These are phyloP conservation scores for Serendipita indica DNA, from an alignment of 768 basidiomycete genomes.

Conservation along the genomic window DNA sequence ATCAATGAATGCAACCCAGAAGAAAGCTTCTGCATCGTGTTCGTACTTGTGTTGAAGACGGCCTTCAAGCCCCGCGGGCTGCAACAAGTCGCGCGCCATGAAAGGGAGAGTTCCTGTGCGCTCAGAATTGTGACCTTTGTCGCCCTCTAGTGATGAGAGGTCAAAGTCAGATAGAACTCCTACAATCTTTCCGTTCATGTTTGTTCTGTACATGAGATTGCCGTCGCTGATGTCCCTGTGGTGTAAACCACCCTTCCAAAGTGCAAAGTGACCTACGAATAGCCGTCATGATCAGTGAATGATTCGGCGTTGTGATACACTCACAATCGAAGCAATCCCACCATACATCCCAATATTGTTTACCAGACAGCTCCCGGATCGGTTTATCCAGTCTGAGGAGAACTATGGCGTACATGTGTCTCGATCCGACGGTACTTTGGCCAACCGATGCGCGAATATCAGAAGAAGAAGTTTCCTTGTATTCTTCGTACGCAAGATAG, in stretches of 20 bases:
- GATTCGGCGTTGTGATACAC: not conserved
- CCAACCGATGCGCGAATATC: not conserved
- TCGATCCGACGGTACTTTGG: not conserved
- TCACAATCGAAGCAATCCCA: not conserved
- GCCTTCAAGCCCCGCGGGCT: conserved; percentile 12
- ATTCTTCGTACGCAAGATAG: not conserved
- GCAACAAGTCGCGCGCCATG: conserved; percentile 23
- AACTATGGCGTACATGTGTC: not conserved
- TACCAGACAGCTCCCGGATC: not conserved
- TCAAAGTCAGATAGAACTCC: conserved; percentile 24
- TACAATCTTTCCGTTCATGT: conserved; percentile 1
- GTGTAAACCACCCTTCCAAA: conserved; percentile 19
- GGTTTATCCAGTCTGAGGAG: not conserved
- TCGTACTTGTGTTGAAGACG: conserved; percentile 18
- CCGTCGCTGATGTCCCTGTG: conserved; percentile 23
- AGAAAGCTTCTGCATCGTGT: conserved; percentile 25
- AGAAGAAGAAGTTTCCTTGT: not conserved
- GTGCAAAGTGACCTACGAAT: conserved; percentile 19
- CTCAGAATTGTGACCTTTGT: conserved; percentile 12
- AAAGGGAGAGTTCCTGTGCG: conserved; percentile 22
- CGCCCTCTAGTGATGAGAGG: conserved; percentile 15
- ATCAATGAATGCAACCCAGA: conserved; percentile 18
- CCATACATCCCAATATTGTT: not conserved
- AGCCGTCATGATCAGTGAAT: not conserved
- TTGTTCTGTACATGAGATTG: conserved; percentile 23